Evolutionary conservation across 805 yeast genomes (phyloP), one percentile per base, ranked within the genome.

Genomic region (Komagataella ulmi): DNA sequence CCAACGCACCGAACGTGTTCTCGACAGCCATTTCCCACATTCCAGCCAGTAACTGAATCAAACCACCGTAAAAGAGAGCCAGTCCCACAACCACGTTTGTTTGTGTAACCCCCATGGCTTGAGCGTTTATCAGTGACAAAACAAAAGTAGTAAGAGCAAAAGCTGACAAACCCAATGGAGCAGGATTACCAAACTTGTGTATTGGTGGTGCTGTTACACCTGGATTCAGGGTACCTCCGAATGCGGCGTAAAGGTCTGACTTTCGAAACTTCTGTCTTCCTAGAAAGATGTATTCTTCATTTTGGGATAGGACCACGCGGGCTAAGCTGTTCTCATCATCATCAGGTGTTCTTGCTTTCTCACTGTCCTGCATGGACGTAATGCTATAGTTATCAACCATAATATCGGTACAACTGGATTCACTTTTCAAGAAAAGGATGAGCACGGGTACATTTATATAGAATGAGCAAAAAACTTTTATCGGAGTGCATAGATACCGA

Each of bases 181-280:
- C 85, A 23, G 91, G 90, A 59, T 84, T 84, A 53, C 83, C 90
- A 68, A 76, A 72, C 54, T 74, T 73, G 58, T 82, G 81, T 7
- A 68, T 61, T 14, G 91, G 75, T 4, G 79, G 75, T n/a, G 76
- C 73, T 24, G 77, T 65, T 52, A 71, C 48, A 72, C 88, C 91
- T 21, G 93, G 88, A 57, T 81, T 81, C 62, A 85, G 69, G 17
- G 85, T 74, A 81, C 96, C 96, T 65, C 95, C 96, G 56, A 85
- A 85, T 2, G 91, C 91, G 23, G 66, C 66, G 50, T 71, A 67
- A 52, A 85, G 70, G 50, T 85, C 90, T 50, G 72, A 64, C 58
- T 74, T 77, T 52, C 79, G 71, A 55, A 83, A 88, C 64, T 77
- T 81, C 55, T 83, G 81, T 59, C 80, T 75, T 3, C 96, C 96